Conservation (phyloP, 1,139 yeast genomes). For the Blastobotrys illinoisensis region DNA sequence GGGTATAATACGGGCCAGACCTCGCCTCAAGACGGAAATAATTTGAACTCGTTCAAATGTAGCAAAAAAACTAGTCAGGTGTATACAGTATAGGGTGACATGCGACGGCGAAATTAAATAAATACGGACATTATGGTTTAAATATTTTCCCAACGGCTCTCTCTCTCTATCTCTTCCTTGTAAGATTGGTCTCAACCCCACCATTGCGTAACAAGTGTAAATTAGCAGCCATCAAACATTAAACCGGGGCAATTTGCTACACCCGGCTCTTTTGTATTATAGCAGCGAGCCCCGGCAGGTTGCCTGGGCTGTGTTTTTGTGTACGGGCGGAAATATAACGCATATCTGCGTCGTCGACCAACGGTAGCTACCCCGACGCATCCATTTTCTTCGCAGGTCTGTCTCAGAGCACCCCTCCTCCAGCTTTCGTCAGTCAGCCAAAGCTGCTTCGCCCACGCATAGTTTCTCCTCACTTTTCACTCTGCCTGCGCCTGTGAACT, state of each 20-base stretch:
- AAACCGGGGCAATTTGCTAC: too few species aligned
- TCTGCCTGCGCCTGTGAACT: background rate
- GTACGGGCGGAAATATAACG: background rate
- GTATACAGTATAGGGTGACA: background rate
- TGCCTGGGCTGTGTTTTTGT: background rate
- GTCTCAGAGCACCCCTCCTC: background rate
- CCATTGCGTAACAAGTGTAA: too few species aligned
- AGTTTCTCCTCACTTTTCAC: background rate
- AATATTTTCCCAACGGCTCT: background rate
- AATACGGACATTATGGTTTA: background rate
- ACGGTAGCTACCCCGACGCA: background rate
- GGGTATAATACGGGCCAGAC: background rate
- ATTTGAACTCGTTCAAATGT: background rate
- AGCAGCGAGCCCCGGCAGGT: too few species aligned
- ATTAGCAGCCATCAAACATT: too few species aligned
- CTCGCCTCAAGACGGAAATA: background rate
- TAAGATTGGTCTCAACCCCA: too few species aligned
- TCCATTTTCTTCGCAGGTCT: background rate
- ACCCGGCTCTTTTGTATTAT: too few species aligned
- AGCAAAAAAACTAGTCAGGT: background rate
- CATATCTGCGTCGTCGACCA: background rate
- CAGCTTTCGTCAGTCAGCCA: background rate
- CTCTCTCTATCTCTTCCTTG: too few species aligned
- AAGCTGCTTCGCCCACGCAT: background rate
- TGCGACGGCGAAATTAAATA: background rate